Percentiles rank a stretch among this genome's conserved stretches.
phyloP scores from a whole-genome alignment of 2,329 filamentous ascomycete genomes.

The Magnaporthiopsis incrustans region DNA sequence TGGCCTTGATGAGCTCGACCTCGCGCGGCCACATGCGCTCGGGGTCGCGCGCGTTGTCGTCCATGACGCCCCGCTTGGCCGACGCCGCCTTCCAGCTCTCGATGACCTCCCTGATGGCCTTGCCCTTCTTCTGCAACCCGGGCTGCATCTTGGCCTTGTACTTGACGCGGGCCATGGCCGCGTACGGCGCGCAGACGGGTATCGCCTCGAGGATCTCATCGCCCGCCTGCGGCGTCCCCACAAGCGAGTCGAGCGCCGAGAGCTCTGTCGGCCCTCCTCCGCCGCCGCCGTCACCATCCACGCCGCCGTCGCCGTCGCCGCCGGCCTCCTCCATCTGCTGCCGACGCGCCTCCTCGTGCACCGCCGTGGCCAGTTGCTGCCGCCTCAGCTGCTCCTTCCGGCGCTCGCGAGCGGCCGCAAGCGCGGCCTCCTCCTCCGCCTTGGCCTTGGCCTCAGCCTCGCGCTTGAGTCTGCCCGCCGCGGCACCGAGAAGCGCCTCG shows the following conservation, averaged over 20 bases:
- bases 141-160: slow-evolving; percentile 96
- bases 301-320: slow-evolving; percentile 40
- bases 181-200: slow-evolving; percentile 58
- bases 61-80: slow-evolving; percentile 47
- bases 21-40: slow-evolving; percentile 82
- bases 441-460: slow-evolving; percentile 63
- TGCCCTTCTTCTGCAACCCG: slow-evolving; percentile 84
- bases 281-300: slow-evolving; percentile 52
- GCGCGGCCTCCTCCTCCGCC: slow-evolving; percentile 61
- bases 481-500: slow-evolving; percentile 77
- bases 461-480: slow-evolving; percentile 56
- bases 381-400: slow-evolving; percentile 73
- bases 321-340: slow-evolving; percentile 48
- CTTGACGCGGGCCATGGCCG: slow-evolving; percentile 62
- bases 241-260: slow-evolving; percentile 58
- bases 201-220: slow-evolving; percentile 71
- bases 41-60: slow-evolving; percentile 51
- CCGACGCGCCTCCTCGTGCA: slow-evolving; percentile 64
- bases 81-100: slow-evolving; percentile 67
- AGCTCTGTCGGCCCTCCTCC: slow-evolving; percentile 19
- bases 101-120: slow-evolving; percentile 86
- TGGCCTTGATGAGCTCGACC: slow-evolving; percentile 70
- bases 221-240: slow-evolving; percentile 69
- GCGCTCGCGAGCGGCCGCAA: slow-evolving; percentile 63
- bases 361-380: slow-evolving; percentile 65